Conservation (phyloP, 768 basidiomycete species). For the Panus rudis region DNA sequence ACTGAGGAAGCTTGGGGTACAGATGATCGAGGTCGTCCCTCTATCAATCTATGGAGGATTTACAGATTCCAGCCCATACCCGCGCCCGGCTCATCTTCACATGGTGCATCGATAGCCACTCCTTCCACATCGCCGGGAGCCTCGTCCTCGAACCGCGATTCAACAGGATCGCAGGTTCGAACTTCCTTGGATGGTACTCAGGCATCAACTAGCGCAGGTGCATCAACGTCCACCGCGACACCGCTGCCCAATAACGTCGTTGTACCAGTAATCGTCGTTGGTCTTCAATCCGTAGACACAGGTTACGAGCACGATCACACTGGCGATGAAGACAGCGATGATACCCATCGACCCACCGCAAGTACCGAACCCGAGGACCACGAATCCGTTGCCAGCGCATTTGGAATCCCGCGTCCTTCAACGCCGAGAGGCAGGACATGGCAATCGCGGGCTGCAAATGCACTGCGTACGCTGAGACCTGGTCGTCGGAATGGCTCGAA, state of each 20-base stretch:
- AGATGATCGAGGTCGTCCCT: slow-evolving; percentile 33
- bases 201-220: neutral
- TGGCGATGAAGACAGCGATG: slow-evolving; percentile 11
- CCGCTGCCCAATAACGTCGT: too few species aligned
- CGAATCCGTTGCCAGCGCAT: neutral
- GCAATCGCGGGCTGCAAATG: slow-evolving; percentile 59
- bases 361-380: too few species aligned
- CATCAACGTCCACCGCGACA: slow-evolving; percentile 9
- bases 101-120: neutral
- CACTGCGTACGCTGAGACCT: slow-evolving; percentile 42
- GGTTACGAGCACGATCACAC: slow-evolving; percentile 23
- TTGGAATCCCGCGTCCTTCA: slow-evolving; percentile 6
- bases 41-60: slow-evolving; percentile 77
- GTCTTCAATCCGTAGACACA: slow-evolving; percentile 65
- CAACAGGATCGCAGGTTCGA: neutral
- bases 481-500: slow-evolving; percentile 15
- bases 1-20: neutral
- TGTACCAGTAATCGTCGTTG: slow-evolving; percentile 79
- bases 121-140: neutral
- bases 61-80: slow-evolving; percentile 74
- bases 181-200: neutral
- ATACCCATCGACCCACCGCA: slow-evolving; percentile 5
- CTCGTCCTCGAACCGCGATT: neutral
- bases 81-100: slow-evolving; percentile 14
- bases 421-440: slow-evolving; percentile 36